Evolutionary conservation across 768 basidiomycete genomes (phyloP).

Genomic region (Rossbeevera mucosa): DNA sequence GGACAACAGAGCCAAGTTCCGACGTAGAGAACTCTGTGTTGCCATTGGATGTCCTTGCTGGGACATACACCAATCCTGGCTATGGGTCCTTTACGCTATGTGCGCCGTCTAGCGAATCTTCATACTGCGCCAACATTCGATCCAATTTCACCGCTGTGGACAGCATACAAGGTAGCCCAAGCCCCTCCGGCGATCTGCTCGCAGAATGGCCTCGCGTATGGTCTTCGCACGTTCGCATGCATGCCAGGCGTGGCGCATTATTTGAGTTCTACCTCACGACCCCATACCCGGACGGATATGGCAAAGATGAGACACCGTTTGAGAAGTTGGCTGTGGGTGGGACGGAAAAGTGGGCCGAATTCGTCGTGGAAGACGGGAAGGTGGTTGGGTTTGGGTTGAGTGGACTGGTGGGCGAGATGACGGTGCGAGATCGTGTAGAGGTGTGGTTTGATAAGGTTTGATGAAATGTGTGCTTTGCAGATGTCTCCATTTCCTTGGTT

Average conservation of each 20-base stretch:
- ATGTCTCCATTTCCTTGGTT: neutral
- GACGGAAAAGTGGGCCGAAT: slow-evolving; percentile 10
- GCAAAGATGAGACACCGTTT: slow-evolving; percentile 33
- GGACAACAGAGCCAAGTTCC: too few species aligned
- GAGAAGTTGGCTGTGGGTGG: slow-evolving; percentile 12
- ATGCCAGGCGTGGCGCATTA: slow-evolving; percentile 10
- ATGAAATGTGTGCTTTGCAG: slow-evolving; percentile 1
- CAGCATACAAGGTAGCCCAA: neutral
- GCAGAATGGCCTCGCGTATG: slow-evolving; percentile 33
- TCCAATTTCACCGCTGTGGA: slow-evolving; percentile 29
- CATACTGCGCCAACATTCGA: slow-evolving; percentile 22
- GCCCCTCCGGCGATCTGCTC: slow-evolving; percentile 19
- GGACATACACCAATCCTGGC: slow-evolving; percentile 35
- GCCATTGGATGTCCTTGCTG: slow-evolving; percentile 28
- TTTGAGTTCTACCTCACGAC: slow-evolving; percentile 23
- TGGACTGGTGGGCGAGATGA: slow-evolving; percentile 11
- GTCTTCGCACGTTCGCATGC: slow-evolving; percentile 36
- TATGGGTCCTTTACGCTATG: slow-evolving; percentile 39
- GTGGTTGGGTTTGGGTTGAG: slow-evolving; percentile 30
- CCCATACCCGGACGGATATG: slow-evolving; percentile 37
- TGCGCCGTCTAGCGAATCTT: slow-evolving; percentile 19
- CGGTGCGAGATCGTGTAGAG: slow-evolving; percentile 25
- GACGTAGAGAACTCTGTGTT: neutral
- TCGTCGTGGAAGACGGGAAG: slow-evolving; percentile 23
- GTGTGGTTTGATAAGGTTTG: slow-evolving; percentile 29